These are phyloP conservation scores for Babesia bovis DNA, from an alignment of 169 alveolate genomes.

Conservation along the genomic window DNA sequence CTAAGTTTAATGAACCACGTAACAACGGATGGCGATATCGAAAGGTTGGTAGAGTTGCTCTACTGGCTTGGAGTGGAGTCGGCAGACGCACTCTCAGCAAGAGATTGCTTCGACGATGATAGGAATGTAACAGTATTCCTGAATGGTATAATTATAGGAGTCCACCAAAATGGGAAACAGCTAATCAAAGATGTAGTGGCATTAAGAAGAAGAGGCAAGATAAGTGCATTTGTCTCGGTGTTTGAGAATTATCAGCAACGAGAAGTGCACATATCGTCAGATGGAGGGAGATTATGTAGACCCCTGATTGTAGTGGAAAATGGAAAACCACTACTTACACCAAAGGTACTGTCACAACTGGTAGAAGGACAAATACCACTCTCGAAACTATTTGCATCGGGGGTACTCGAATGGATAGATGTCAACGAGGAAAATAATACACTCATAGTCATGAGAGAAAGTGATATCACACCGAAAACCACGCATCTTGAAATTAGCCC, in stretches of 20 bases:
- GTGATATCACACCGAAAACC: slow-evolving; percentile 86
- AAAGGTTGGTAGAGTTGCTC: slow-evolving; percentile 66
- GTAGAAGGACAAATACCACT: slow-evolving; percentile 79
- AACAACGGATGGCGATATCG: slow-evolving; percentile 93
- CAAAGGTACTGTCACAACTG: slow-evolving; percentile 47
- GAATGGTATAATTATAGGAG: slow-evolving; percentile 95
- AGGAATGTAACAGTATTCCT: slow-evolving; percentile 84
- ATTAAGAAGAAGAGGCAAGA: slow-evolving; percentile 93
- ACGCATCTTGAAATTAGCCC: slow-evolving; percentile 99
- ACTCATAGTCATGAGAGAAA: slow-evolving; percentile 91
- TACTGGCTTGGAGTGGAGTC: slow-evolving; percentile 81
- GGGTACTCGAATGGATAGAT: slow-evolving; percentile 98
- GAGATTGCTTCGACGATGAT: slow-evolving; percentile 69
- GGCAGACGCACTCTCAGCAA: slow-evolving; percentile 71
- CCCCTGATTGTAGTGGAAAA: slow-evolving; percentile 97
- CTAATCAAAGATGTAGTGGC: slow-evolving; percentile 88
- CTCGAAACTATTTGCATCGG: slow-evolving; percentile 72
- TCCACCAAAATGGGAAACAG: slow-evolving; percentile 85
- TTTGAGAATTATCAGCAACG: slow-evolving; percentile 88
- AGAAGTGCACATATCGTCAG: slow-evolving; percentile 95
- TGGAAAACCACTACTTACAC: slow-evolving; percentile 82
- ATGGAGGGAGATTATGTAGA: slow-evolving; percentile 98
- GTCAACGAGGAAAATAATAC: slow-evolving; percentile 98
- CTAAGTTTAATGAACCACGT: slow-evolving; percentile 97
- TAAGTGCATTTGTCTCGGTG: slow-evolving; percentile 96